Conservation (phyloP, 441 rosid species). For the Raphanus hybrid region DNA sequence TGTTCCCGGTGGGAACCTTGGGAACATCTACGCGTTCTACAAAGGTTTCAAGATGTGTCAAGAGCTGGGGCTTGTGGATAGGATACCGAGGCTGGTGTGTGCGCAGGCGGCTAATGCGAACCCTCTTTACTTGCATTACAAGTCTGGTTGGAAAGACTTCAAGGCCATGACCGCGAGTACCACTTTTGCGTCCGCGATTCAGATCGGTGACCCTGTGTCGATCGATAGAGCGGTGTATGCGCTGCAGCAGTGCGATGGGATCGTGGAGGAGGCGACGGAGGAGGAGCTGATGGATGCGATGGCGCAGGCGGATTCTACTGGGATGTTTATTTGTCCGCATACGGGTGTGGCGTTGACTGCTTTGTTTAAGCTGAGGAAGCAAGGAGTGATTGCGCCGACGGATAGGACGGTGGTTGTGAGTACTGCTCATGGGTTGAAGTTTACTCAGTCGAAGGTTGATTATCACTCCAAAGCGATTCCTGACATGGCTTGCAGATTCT, state of each 20-base stretch:
- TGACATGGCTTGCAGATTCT: conserved; percentile 65
- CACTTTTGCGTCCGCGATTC: conserved; percentile 64
- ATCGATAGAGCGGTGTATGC: conserved; percentile 53
- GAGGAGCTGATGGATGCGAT: conserved; percentile 78
- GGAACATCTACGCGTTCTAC: conserved; percentile 72
- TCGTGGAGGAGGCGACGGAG: conserved; percentile 78
- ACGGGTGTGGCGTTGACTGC: conserved; percentile 77
- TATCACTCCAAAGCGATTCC: conserved; percentile 65
- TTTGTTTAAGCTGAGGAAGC: conserved; percentile 60
- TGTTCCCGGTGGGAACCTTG: conserved; percentile 73
- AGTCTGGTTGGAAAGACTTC: conserved; percentile 62
- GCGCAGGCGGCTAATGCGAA: conserved; percentile 81
- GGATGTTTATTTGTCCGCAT: conserved; percentile 79
- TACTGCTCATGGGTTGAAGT: conserved; percentile 80
- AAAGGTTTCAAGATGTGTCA: conserved; percentile 79
- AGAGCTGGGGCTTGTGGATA: conserved; percentile 65
- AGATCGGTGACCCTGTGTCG: conserved; percentile 63
- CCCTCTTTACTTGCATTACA: conserved; percentile 67
- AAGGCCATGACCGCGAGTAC: conserved; percentile 53
- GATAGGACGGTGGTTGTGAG: conserved; percentile 72
- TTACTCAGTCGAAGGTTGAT: conserved; percentile 67
- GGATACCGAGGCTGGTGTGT: conserved; percentile 70
- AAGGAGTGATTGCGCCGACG: conserved; percentile 58
- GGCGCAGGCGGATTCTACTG: conserved; percentile 76
- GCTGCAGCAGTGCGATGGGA: conserved; percentile 56